These are phyloP conservation scores for Solanum bulbocastanum DNA, from an alignment of 257 asterid genomes.

Conservation along the genomic window DNA sequence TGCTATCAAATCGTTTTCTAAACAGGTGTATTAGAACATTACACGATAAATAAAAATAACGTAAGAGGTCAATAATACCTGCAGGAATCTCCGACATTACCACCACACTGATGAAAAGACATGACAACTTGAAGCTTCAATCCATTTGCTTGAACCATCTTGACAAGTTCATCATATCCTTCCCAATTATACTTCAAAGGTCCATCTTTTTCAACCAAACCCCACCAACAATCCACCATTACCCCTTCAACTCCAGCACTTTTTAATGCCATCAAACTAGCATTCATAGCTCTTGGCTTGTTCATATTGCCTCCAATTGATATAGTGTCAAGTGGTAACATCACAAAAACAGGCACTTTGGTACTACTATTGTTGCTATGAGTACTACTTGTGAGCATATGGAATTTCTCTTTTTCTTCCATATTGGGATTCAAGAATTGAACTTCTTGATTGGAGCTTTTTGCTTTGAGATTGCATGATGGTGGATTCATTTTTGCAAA, in stretches of 20 bases:
- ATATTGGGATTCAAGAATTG: conserved; percentile 11
- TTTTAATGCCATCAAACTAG: conserved; percentile 86
- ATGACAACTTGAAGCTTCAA: conserved; percentile 84
- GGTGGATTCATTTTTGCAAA: conserved; percentile 45
- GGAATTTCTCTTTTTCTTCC: conserved; percentile 42
- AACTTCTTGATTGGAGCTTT: conserved; percentile 28
- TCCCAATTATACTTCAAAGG: conserved; percentile 84
- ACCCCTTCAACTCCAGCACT: conserved; percentile 86
- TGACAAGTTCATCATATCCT: conserved; percentile 74
- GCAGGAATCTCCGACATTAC: conserved; percentile 93
- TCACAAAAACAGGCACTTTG: conserved; percentile 78
- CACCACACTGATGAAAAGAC: conserved; percentile 97
- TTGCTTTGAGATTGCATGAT: conserved; percentile 29
- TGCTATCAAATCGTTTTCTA: neutral
- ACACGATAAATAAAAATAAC: neutral
- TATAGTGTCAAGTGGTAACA: conserved; percentile 87
- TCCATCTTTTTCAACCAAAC: conserved; percentile 84
- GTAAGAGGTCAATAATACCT: conserved; percentile 19
- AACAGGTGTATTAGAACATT: neutral
- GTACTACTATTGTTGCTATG: conserved; percentile 16
- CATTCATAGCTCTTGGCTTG: conserved; percentile 68
- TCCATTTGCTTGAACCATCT: conserved; percentile 59
- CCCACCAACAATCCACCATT: conserved; percentile 98
- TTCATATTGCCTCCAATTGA: conserved; percentile 49
- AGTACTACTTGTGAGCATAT: conserved; percentile 18